These are phyloP conservation scores for Manihot esculenta DNA, from an alignment of 441 rosid genomes.

Conservation along the genomic window DNA sequence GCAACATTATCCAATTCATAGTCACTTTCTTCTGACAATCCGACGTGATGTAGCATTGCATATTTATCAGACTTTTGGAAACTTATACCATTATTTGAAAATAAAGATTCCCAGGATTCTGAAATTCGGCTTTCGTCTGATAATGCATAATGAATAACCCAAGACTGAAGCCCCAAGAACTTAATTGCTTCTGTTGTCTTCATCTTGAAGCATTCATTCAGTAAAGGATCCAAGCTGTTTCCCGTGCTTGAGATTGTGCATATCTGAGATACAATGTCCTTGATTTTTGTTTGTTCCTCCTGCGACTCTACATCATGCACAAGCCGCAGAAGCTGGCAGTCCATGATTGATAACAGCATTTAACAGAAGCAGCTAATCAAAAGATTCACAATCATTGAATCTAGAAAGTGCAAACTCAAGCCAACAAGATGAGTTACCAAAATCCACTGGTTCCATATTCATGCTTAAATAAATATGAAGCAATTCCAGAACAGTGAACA, in stretches of 20 bases:
- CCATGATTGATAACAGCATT: slow-evolving; percentile 68
- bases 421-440: slow-evolving; percentile 45
- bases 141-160: slow-evolving; percentile 62
- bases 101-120: slow-evolving; percentile 70
- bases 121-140: slow-evolving; percentile 50
- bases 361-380: slow-evolving; percentile 64
- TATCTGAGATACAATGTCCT: slow-evolving; percentile 45
- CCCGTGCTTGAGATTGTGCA: slow-evolving; percentile 38
- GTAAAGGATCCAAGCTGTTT: slow-evolving; percentile 37
- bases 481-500: slow-evolving; percentile 51
- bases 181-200: slow-evolving; percentile 42
- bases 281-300: slow-evolving; percentile 42
- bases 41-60: slow-evolving; percentile 37
- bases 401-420: slow-evolving; percentile 53
- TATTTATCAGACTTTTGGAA: slow-evolving; percentile 57
- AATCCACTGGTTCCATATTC: slow-evolving; percentile 29
- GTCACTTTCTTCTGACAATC: slow-evolving; percentile 41
- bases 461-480: slow-evolving; percentile 38
- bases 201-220: slow-evolving; percentile 48
- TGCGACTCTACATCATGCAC: slow-evolving; percentile 55
- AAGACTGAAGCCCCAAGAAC: slow-evolving; percentile 65
- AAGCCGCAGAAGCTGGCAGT: slow-evolving; percentile 61
- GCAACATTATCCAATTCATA: slow-evolving; percentile 43
- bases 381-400: slow-evolving; percentile 40
- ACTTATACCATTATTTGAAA: slow-evolving; percentile 52